These are phyloP conservation scores for Leucosporidium scottii DNA, from an alignment of 768 basidiomycete genomes.

Conservation along the genomic window DNA sequence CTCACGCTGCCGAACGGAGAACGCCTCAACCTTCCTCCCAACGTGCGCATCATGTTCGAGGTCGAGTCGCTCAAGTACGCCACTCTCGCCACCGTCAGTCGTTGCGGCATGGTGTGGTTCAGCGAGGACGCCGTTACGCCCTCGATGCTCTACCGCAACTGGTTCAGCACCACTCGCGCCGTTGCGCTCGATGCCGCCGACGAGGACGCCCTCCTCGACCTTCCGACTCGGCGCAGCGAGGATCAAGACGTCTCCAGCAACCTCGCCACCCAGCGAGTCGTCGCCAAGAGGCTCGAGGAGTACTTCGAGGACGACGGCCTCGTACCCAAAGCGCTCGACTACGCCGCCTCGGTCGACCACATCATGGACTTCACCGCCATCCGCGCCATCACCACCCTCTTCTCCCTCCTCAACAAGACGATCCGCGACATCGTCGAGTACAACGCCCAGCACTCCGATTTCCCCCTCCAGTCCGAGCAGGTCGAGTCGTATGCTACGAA, in stretches of 20 bases:
- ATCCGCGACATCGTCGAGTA: slow-evolving; percentile 88
- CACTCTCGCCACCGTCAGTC: slow-evolving; percentile 95
- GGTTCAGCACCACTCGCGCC: slow-evolving; percentile 66
- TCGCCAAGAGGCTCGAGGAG: slow-evolving; percentile 51
- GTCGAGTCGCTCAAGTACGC: slow-evolving; percentile 97
- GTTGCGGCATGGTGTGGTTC: slow-evolving; percentile 99
- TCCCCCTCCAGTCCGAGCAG: slow-evolving; percentile 74
- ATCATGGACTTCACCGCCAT: slow-evolving; percentile 97
- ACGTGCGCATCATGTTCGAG: slow-evolving; percentile 99
- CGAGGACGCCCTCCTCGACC: slow-evolving; percentile 46
- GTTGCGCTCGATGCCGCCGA: slow-evolving; percentile 82
- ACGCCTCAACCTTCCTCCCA: slow-evolving; percentile 89
- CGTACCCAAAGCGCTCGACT: slow-evolving; percentile 67
- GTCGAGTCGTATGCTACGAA: slow-evolving; percentile 87
- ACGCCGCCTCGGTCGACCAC: slow-evolving; percentile 80
- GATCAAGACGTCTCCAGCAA: slow-evolving; percentile 8
- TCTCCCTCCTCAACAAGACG: slow-evolving; percentile 95
- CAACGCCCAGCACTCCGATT: slow-evolving; percentile 89
- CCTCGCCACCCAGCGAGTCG: slow-evolving; percentile 63
- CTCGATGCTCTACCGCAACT: slow-evolving; percentile 82
- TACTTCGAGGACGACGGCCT: slow-evolving; percentile 79
- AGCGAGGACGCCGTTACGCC: slow-evolving; percentile 91
- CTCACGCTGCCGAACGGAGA: slow-evolving; percentile 96
- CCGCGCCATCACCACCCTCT: slow-evolving; percentile 88
- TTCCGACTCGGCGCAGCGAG: background rate